Base-by-base conservation (phyloP, 2,329 filamentous ascomycete genomes). In the Davidsoniella neocaledoniae region DNA sequence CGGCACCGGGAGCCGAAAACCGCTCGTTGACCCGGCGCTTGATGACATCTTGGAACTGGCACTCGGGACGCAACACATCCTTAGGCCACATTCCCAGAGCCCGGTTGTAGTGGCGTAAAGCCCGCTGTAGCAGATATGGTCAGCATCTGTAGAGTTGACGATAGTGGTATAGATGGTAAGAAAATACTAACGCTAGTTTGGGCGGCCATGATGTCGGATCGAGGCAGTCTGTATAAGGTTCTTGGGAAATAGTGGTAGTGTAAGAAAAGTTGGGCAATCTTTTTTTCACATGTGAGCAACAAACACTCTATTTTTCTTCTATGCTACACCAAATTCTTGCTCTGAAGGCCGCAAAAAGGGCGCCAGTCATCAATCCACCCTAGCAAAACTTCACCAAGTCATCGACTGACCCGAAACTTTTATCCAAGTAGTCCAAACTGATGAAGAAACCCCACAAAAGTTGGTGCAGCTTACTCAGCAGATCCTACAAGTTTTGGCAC, bases 61-160 rank as follows among this genome's bases (percentile, higher is more conserved):
- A 68, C 52, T 78, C 71, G 6, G 78, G 78, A 0, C 79, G 76
- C 42, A 83, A 68, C 52, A 67, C 66, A 58, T 82, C 78, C 57
- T 73, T 72, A 43, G 79, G 79, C 79, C 79, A 83, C 55, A 69
- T 68, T 51, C 70, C 65, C 49, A 77, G 65, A 25, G 69, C 68
- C 49, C 68, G 67, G 42, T 70, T 64, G 63, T 73, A 67, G 56
- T 70, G 69, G 56, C 64, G 52, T 19, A 48, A 26, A 19, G 47
- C 48, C 23, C 49, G 44, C 54, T 55, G 19, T 21, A 19, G 39
- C 14, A 9, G 16, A 29, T 10, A 14, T 17, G 12, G n/a, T 36
- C 43, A 43, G 41, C 12, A 12, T 7, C 12, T 23, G 41, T 19
- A 23, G 19, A 14, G 19, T 8, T 43, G 7, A 23, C 7, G 12